Percentiles rank a stretch among this genome's conserved stretches.
Conservation (phyloP, 139 green algal species). For the Choricystis sp. region DNA sequence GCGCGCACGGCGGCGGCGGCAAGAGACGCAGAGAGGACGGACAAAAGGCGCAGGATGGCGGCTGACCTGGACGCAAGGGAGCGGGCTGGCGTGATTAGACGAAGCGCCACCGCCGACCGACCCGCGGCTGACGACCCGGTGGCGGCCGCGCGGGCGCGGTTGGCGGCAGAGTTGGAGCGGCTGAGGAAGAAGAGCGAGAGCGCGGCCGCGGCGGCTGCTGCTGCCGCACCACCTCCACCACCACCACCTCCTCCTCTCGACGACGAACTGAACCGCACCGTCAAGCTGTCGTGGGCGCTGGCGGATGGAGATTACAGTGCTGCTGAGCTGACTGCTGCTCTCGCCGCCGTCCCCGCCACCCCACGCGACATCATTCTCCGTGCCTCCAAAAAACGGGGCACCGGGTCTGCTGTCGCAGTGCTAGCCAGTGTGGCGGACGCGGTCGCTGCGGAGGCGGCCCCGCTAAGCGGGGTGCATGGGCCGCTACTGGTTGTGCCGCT, state of each 20-base stretch:
- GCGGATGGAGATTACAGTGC: conserved; percentile 31
- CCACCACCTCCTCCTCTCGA: not conserved
- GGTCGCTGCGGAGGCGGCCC: conserved; percentile 5
- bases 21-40: conserved; percentile 12
- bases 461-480: conserved; percentile 5
- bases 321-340: conserved; percentile 22
- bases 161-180: not conserved
- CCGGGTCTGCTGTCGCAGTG: conserved; percentile 35
- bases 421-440: conserved; percentile 24
- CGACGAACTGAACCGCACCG: conserved; percentile 27
- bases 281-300: conserved; percentile 40
- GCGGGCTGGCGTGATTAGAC: not conserved
- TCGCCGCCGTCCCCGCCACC: not conserved
- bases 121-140: not conserved
- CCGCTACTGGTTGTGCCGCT: conserved; percentile 25
- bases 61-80: not conserved
- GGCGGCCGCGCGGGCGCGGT: not conserved
- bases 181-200: not conserved
- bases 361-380: not conserved
- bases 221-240: conserved; percentile 1
- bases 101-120: not conserved
- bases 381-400: conserved; percentile 26
- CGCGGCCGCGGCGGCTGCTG: conserved; percentile 4
- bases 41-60: not conserved
- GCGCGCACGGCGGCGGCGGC: not conserved